Base-by-base conservation (phyloP, 225 moss, liverwort and hornwort species). In the Polytrichum formosum region DNA sequence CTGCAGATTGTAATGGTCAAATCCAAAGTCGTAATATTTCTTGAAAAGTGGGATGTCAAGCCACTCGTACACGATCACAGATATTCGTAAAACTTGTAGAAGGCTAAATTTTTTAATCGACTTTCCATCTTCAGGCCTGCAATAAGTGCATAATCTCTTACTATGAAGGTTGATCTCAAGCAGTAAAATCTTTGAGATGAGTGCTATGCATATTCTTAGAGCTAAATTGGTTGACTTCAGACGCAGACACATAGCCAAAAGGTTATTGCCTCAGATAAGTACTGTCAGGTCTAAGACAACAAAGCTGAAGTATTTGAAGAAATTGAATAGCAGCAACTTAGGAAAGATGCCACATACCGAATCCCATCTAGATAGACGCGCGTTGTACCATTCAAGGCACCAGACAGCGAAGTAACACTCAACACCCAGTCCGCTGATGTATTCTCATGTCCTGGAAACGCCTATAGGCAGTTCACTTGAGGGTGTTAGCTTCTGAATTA, bases 281-380 rank as follows among this genome's bases (percentile, higher is more conserved):
- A 2, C 7, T 26, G 21, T 73, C 55, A 56, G 28, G 64, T 21
- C 29, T 6, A 10, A 23, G 54, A 54, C 66, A 26, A 64, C 5
- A 53, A 33, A 31, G 33, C 61, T 31, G 6, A 22, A 19, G 5
- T 5, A 58, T 19, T 22, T 5, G 2, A 20, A 20, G 19, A 55
- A 55, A 20, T 3, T 7, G 27, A 29, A 22, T 27, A 7, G 2
- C 46, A 46, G 7, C 16, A 46, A 35, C 53, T 4, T 2, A 53
- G 5, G 3, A 10, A 26, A 37, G 69, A 29, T 6, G 25, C 61
- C 56, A 80, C 90, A 64, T 65, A 93, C 92, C 90, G 84, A 65
- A 95, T 91, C 65, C 95, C 95, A 55, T 95, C 95, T 72, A 85
- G 67, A 79, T 90, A 90, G 74, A 95, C 92, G 54, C 95, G 87